Evolutionary conservation across 2,329 filamentous ascomycete genomes (phyloP).

Genomic region (Beauveria rudraprayagi): DNA sequence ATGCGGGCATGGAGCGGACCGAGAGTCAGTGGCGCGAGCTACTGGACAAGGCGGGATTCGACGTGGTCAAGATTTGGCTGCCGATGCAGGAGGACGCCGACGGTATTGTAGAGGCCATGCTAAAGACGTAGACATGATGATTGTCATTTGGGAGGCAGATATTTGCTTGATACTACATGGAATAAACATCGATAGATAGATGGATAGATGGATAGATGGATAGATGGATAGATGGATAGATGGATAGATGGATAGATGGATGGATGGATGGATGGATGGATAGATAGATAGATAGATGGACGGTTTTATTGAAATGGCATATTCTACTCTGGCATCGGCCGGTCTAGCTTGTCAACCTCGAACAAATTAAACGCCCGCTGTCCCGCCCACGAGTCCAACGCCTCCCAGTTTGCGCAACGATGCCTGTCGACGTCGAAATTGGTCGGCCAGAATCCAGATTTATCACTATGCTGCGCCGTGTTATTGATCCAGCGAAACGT

Average conservation of each 20-base stretch:
- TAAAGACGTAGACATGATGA: not conserved
- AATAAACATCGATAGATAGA: too few species aligned
- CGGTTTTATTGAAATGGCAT: too few species aligned
- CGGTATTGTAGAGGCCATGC: slow-evolving; percentile 6
- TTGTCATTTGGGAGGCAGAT: too few species aligned
- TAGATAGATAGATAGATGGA: too few species aligned
- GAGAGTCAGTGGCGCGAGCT: slow-evolving; percentile 16
- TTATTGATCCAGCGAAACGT: slow-evolving; percentile 9
- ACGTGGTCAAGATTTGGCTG: not conserved
- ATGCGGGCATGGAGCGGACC: slow-evolving; percentile 16
- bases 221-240: too few species aligned
- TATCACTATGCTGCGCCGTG: slow-evolving; percentile 5
- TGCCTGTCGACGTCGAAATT: slow-evolving; percentile 1
- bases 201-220: too few species aligned
- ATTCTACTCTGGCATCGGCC: not conserved
- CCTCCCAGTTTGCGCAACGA: slow-evolving; percentile 2
- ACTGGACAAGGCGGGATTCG: slow-evolving; percentile 15
- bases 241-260: too few species aligned
- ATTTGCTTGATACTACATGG: too few species aligned
- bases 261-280: too few species aligned
- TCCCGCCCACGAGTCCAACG: not conserved
- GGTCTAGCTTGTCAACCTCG: not conserved
- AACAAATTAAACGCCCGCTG: not conserved
- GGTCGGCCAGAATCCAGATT: not conserved
- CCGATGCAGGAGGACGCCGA: not conserved